Percentiles rank a stretch among this genome's conserved stretches.
Conservation (phyloP, 345 rosid genomes). For the Eucalyptus grandis region DNA sequence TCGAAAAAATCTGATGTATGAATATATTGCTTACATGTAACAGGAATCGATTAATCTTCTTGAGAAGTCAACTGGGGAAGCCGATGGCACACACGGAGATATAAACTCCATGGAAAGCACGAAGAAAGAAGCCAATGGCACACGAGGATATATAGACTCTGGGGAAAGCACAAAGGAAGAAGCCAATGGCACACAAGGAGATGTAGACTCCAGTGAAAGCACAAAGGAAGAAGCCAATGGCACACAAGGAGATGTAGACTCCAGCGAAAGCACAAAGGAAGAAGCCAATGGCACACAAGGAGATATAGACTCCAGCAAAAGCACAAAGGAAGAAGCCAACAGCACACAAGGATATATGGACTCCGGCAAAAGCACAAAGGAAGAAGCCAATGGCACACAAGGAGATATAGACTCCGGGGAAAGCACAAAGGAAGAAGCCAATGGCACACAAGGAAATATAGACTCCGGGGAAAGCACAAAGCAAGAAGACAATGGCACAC, state of each 20-base stretch:
- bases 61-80: background rate
- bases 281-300: background rate
- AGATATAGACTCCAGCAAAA: rapidly evolving
- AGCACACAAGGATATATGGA: background rate
- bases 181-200: too few relatives aligned
- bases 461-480: too few relatives aligned
- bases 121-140: background rate
- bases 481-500: too few relatives aligned
- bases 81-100: background rate
- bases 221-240: background rate
- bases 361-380: background rate
- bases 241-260: background rate
- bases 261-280: background rate
- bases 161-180: background rate
- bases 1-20: background rate
- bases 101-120: background rate
- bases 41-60: background rate
- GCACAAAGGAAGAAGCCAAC: too few relatives aligned
- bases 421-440: too few relatives aligned
- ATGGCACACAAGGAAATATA: too few relatives aligned
- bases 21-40: background rate
- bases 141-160: background rate
- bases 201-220: too few relatives aligned
- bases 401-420: rapidly evolving
- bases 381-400: background rate